Percentiles rank a stretch among this genome's conserved stretches.
phyloP scores from a whole-genome alignment of 2,329 filamentous ascomycete genomes.

The Talaromyces piceae region DNA sequence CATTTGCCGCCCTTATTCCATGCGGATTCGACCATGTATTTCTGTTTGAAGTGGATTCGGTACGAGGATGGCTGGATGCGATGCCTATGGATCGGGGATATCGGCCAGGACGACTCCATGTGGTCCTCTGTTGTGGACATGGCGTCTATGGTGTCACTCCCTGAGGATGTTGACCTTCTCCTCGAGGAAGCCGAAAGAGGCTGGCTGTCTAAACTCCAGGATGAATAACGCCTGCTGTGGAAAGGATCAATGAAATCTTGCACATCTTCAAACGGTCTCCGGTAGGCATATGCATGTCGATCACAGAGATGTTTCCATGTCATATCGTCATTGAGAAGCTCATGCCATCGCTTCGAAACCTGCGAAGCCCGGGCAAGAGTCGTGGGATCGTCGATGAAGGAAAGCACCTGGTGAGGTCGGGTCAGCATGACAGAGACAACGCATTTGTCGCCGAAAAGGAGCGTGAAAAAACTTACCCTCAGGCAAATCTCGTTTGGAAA shows the following conservation, averaged over 20 bases:
- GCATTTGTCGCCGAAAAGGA: not conserved
- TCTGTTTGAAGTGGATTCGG: slow-evolving; percentile 94
- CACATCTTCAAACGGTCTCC: slow-evolving; percentile 44
- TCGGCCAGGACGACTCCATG: slow-evolving; percentile 25
- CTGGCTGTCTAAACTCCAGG: slow-evolving; percentile 15
- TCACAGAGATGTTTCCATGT: slow-evolving; percentile 97
- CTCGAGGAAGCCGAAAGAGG: slow-evolving; percentile 17
- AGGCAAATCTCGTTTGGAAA: slow-evolving; percentile 90
- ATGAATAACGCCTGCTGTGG: slow-evolving; percentile 17
- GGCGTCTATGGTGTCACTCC: slow-evolving; percentile 42
- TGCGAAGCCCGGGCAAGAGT: slow-evolving; percentile 89
- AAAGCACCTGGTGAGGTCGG: slow-evolving; percentile 61
- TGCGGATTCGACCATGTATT: slow-evolving; percentile 92
- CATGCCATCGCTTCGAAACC: slow-evolving; percentile 90
- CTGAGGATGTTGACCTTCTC: slow-evolving; percentile 25
- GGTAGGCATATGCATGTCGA: slow-evolving; percentile 92
- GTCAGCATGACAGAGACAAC: not conserved
- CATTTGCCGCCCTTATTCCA: slow-evolving; percentile 89
- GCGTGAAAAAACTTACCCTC: slow-evolving; percentile 62
- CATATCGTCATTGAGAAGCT: slow-evolving; percentile 90
- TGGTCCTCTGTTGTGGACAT: slow-evolving; percentile 29
- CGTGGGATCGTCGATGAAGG: slow-evolving; percentile 94
- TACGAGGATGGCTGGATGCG: slow-evolving; percentile 70
- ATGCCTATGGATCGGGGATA: slow-evolving; percentile 29
- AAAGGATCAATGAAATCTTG: slow-evolving; percentile 30